phyloP scores from a whole-genome alignment of 768 basidiomycete species.

The Termitomyces sp. region DNA sequence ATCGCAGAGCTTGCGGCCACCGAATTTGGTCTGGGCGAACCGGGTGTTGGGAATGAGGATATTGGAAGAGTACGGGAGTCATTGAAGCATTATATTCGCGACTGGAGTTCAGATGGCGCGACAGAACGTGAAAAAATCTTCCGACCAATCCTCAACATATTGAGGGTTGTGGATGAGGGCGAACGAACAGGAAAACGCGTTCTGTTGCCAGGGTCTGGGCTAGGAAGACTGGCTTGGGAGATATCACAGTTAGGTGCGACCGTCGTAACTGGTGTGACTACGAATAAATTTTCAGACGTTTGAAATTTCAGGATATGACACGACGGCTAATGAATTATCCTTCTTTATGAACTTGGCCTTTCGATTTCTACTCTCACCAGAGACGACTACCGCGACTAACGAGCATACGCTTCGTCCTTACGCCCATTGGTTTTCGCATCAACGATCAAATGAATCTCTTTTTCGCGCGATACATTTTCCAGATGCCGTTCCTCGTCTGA shows the following conservation, averaged over 20 bases:
- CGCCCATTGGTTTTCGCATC: constrained; percentile 70
- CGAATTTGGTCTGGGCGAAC: constrained; percentile 22
- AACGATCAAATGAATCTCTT: constrained; percentile 42
- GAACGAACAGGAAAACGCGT: constrained; percentile 35
- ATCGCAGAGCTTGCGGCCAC: constrained; percentile 36
- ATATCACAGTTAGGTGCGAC: constrained; percentile 52
- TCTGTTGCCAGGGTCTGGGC: constrained; percentile 61
- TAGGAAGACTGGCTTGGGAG: constrained; percentile 68
- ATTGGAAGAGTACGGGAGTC: constrained; percentile 52
- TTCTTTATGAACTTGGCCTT: constrained; percentile 63
- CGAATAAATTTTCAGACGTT: background rate
- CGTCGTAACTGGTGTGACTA: background rate
- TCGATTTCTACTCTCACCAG: constrained; percentile 52
- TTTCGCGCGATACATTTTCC: constrained; percentile 58
- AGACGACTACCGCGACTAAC: constrained; percentile 33
- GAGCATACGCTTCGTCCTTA: constrained; percentile 59
- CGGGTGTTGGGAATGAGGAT: constrained; percentile 25
- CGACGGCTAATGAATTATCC: constrained; percentile 62
- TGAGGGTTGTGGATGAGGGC: constrained; percentile 27
- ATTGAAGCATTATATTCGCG: constrained; percentile 66
- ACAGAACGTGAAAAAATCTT: constrained; percentile 55
- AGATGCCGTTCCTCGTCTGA: constrained; percentile 52
- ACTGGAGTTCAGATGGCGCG: constrained; percentile 62
- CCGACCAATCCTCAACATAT: constrained; percentile 48
- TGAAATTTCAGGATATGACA: constrained; percentile 50